phyloP scores from a whole-genome alignment of 331 rosid genomes.

The Saraca asoca region DNA sequence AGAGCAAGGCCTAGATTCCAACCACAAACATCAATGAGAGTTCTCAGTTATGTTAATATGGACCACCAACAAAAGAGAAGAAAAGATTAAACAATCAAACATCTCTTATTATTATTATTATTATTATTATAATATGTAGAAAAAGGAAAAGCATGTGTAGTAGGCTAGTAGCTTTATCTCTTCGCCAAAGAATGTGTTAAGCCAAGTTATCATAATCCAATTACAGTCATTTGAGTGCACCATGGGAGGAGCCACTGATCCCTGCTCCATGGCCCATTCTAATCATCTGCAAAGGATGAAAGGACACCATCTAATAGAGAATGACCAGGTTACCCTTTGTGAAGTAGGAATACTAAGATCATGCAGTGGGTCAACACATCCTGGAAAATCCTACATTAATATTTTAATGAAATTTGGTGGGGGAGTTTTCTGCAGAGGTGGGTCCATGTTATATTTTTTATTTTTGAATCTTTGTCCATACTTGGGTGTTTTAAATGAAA shows the following conservation, averaged over 20 bases:
- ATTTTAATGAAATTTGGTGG: constrained; percentile 31
- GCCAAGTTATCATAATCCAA: constrained; percentile 48
- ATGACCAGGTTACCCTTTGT: constrained; percentile 52
- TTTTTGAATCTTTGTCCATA: constrained; percentile 45
- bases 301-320: constrained; percentile 18
- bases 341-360: constrained; percentile 51
- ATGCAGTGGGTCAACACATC: constrained; percentile 38
- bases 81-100: constrained; percentile 8
- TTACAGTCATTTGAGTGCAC: constrained; percentile 36
- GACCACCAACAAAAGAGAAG: constrained; percentile 12
- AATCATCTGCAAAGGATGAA: constrained; percentile 41
- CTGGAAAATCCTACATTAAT: constrained; percentile 19
- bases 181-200: no score
- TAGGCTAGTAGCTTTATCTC: neutral
- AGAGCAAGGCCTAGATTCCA: constrained; percentile 25
- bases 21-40: constrained; percentile 11
- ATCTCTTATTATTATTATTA: neutral
- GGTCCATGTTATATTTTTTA: constrained; percentile 35
- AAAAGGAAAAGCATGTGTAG: neutral
- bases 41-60: neutral
- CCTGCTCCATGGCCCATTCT: constrained; percentile 30
- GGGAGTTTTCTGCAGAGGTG: constrained; percentile 27
- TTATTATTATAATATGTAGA: neutral
- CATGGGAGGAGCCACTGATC: constrained; percentile 20
- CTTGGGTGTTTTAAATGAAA: neutral